Percentiles rank a stretch among this genome's conserved stretches.
phyloP scores from a whole-genome alignment of 371 early-diverging fungal genomes.

The Mucor racemosus region DNA sequence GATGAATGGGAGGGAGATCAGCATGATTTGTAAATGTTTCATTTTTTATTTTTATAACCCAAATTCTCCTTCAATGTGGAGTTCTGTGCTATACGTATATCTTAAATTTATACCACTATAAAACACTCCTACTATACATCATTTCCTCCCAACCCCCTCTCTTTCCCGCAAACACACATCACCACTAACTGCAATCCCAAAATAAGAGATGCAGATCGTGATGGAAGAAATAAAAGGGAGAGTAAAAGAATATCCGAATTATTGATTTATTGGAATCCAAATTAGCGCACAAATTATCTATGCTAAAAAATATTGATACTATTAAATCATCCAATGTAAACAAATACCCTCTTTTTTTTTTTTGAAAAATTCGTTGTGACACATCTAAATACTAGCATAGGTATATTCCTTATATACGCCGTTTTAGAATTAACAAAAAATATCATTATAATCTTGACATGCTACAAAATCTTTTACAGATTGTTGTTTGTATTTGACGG shows the following conservation, averaged over 20 bases:
- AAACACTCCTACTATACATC: neutral
- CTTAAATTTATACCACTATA: neutral
- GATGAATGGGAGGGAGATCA: slow-evolving; percentile 5
- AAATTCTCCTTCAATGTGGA: neutral
- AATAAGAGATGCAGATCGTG: slow-evolving; percentile 3
- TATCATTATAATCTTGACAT: no score
- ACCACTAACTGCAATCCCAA: neutral
- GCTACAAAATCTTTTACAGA: no score
- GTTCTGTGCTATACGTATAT: neutral
- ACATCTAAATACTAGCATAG: no score
- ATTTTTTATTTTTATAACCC: neutral
- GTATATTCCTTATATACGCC: no score
- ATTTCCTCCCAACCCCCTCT: neutral
- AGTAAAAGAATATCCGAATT: slow-evolving; percentile 1
- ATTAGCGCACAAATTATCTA: neutral
- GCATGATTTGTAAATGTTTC: neutral
- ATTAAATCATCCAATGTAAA: no score
- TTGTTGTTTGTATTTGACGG: no score
- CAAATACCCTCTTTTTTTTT: no score
- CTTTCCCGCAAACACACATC: neutral
- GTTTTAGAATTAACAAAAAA: no score
- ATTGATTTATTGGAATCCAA: neutral
- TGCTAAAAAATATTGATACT: neutral
- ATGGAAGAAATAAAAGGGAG: neutral
- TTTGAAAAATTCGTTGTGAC: no score